Percentiles rank a stretch among this genome's conserved stretches.
Evolutionary conservation across 345 rosid species (phyloP).

Genomic region (Populus simonii): DNA sequence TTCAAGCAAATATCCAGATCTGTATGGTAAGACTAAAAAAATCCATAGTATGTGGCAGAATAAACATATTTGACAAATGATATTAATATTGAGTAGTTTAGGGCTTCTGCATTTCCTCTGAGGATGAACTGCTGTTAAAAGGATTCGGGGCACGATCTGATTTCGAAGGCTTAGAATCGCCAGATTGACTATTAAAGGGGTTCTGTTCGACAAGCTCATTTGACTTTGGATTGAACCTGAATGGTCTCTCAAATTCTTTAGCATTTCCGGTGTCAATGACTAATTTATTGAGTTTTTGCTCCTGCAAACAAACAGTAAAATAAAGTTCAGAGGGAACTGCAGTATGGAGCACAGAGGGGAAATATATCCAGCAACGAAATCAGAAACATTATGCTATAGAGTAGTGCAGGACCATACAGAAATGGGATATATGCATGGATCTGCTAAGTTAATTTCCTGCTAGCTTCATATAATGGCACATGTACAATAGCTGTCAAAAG

Average conservation of each 20-base stretch:
- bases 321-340: neutral
- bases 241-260: slow-evolving; percentile 70
- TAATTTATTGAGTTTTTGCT: slow-evolving; percentile 68
- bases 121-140: slow-evolving; percentile 36
- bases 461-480: neutral
- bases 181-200: slow-evolving; percentile 21
- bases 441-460: neutral
- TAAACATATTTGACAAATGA: neutral
- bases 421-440: neutral
- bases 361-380: neutral
- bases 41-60: neutral
- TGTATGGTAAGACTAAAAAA: neutral
- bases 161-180: slow-evolving; percentile 18
- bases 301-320: slow-evolving; percentile 48
- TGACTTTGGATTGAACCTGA: slow-evolving; percentile 49
- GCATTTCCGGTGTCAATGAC: slow-evolving; percentile 63
- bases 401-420: neutral
- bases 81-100: slow-evolving; percentile 19
- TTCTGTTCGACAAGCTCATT: slow-evolving; percentile 40
- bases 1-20: slow-evolving; percentile 7
- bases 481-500: neutral
- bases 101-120: slow-evolving; percentile 53
- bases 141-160: slow-evolving; percentile 24
- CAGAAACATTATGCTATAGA: neutral
- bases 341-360: neutral